Evolutionary conservation across 148 eudicot species (phyloP), one percentile per base, ranked within the genome.

Genomic region (Rhododendron ferrugineum): DNA sequence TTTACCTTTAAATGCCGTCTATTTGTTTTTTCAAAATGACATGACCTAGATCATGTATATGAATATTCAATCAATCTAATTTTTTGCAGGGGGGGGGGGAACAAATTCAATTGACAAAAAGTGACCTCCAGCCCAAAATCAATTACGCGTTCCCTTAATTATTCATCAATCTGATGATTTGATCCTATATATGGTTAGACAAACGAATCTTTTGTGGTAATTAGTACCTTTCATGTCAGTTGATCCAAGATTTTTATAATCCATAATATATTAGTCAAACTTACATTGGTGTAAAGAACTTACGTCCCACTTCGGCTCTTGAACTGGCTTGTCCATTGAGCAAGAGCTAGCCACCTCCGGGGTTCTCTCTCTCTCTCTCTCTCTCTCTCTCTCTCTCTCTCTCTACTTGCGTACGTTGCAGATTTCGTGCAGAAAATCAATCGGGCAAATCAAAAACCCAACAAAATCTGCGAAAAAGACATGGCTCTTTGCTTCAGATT

Each of bases 401-500:
- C 50, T 11, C 32, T 4, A 52, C 20, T 52, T 52, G 85, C 86
- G n/a, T n/a, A n/a, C n/a, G 82, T 6, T 22, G 58, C 52, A 86
- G 68, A 81, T 77, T 78, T 75, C 80, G 88, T 20, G 83, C 83
- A 74, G 73, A 49, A 46, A 83, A 34, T 54, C 28, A 34, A 56
- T 32, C 50, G 3, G 28, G 16, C 73, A 3, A 42, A 64, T 5
- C 37, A 34, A 16, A 66, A 44, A 30, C 18, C 75, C 64, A 26
- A 74, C 32, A 83, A 79, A 74, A 62, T 83, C 83, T 22, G 47
- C 36, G 11, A 26, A 0, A 36, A 49, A 23, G 36, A 75, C 80
- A 90, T 90, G 92, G 89, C 54, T 20, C 79, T 75, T 78, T 66
- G 86, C 84, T 88, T 82, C 76, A 85, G 86, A 88, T 88, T 87